Conservation (phyloP, 306 rosid species). For the Quercus mongolica region DNA sequence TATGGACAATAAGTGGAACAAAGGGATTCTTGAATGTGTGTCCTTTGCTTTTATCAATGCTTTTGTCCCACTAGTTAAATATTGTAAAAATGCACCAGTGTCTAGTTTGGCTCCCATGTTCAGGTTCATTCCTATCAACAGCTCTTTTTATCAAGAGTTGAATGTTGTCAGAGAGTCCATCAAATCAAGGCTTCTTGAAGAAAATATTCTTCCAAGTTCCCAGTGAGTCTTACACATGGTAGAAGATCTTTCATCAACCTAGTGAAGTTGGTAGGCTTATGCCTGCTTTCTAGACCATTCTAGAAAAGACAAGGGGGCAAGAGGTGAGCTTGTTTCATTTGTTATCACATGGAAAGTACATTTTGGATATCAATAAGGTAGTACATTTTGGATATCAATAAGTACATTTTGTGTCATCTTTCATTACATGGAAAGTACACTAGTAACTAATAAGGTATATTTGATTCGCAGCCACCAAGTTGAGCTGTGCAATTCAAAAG, state of each 20-base stretch:
- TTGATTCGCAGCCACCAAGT: no score
- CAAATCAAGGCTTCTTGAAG: slow-evolving; percentile 32
- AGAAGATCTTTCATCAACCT: slow-evolving; percentile 63
- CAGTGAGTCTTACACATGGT: slow-evolving; percentile 36
- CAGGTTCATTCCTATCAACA: slow-evolving; percentile 47
- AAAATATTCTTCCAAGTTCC: slow-evolving; percentile 47
- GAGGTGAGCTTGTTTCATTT: no score
- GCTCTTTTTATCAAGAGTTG: slow-evolving; percentile 33
- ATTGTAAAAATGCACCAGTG: slow-evolving; percentile 33
- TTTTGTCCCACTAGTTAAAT: slow-evolving; percentile 43
- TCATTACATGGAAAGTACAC: no score
- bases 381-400: no score
- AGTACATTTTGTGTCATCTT: no score
- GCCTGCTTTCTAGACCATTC: slow-evolving; percentile 57
- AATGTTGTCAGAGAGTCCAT: slow-evolving; percentile 52
- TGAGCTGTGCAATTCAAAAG: no score
- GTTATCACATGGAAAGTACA: no score
- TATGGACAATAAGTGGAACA: slow-evolving; percentile 67
- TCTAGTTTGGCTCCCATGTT: slow-evolving; percentile 44
- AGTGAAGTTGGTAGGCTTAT: slow-evolving; percentile 54
- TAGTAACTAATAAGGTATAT: no score
- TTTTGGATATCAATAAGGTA: no score
- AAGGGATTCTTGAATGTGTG: slow-evolving; percentile 65
- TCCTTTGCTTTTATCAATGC: slow-evolving; percentile 63
- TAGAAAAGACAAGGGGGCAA: slow-evolving; percentile 2